phyloP scores from a whole-genome alignment of 352 stramenopile species.

The Thalassiosira ordinaria region DNA sequence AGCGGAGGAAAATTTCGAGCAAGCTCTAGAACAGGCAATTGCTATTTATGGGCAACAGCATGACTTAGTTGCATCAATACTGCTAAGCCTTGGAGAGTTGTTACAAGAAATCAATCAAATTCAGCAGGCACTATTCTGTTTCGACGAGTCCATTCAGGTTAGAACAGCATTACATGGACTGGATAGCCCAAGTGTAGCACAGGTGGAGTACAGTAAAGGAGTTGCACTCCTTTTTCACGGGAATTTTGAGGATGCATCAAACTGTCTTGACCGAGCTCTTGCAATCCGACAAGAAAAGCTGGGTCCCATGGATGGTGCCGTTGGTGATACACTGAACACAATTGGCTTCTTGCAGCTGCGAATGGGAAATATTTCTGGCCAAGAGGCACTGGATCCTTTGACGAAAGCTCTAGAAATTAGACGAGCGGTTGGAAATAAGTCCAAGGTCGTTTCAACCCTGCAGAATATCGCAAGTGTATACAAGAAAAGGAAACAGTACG shows the following conservation, averaged over 20 bases:
- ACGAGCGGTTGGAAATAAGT: slow-evolving; percentile 46
- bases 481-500: slow-evolving; percentile 62
- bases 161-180: slow-evolving; percentile 30
- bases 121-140: slow-evolving; percentile 61
- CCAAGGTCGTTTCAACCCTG: slow-evolving; percentile 63
- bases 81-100: slow-evolving; percentile 57
- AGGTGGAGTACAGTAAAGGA: slow-evolving; percentile 62
- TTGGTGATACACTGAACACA: slow-evolving; percentile 69
- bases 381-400: slow-evolving; percentile 41
- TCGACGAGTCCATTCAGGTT: slow-evolving; percentile 56
- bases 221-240: slow-evolving; percentile 55
- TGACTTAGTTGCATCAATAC: slow-evolving; percentile 46
- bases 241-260: slow-evolving; percentile 41
- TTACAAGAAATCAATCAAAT: slow-evolving; percentile 62
- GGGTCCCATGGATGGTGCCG: slow-evolving; percentile 40
- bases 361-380: slow-evolving; percentile 52
- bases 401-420: slow-evolving; percentile 58
- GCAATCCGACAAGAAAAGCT: slow-evolving; percentile 49
- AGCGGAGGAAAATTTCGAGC: slow-evolving; percentile 55
- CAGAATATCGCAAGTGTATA: slow-evolving; percentile 64
- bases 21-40: slow-evolving; percentile 56
- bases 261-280: slow-evolving; percentile 47
- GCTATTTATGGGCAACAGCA: slow-evolving; percentile 51
- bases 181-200: slow-evolving; percentile 42
- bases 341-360: slow-evolving; percentile 62